Conservation (phyloP, 176 grass and related monocot genomes). For the Metroxylon sagu region DNA sequence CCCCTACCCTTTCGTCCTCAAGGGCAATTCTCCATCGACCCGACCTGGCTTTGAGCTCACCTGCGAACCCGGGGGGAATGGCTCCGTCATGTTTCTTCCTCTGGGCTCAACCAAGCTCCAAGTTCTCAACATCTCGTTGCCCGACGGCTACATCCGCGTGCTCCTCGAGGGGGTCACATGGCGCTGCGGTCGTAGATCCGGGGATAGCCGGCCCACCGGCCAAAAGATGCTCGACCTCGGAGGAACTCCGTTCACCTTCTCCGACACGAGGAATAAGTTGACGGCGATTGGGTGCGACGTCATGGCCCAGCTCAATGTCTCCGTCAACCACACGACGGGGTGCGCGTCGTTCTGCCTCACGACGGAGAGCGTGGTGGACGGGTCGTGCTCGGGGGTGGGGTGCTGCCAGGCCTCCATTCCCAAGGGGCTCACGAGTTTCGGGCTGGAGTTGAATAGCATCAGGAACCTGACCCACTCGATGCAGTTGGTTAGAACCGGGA, state of each 20-base stretch:
- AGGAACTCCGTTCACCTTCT: slow-evolving; percentile 48
- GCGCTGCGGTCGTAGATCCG: background rate
- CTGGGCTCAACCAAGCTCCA: background rate
- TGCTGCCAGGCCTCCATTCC: slow-evolving; percentile 42
- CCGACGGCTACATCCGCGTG: slow-evolving; percentile 30
- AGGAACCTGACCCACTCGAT: background rate
- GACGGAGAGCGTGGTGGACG: background rate
- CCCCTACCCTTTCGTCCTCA: slow-evolving; percentile 47
- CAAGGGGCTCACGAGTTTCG: slow-evolving; percentile 15
- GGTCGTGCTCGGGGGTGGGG: slow-evolving; percentile 46
- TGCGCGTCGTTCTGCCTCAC: slow-evolving; percentile 39
- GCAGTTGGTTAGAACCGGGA: too few species aligned
- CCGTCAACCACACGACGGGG: slow-evolving; percentile 5
- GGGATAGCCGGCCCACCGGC: background rate
- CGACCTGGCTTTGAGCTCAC: slow-evolving; percentile 15
- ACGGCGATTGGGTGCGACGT: slow-evolving; percentile 43
- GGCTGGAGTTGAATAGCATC: slow-evolving; percentile 28
- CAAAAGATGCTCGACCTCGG: slow-evolving; percentile 15
- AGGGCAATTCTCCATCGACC: background rate
- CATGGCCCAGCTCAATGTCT: slow-evolving; percentile 14
- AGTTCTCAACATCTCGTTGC: slow-evolving; percentile 31
- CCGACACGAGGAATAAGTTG: slow-evolving; percentile 46
- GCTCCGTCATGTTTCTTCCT: background rate
- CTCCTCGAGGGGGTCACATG: background rate
- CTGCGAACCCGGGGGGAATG: background rate